These are phyloP conservation scores for Xylariaceae sp. DNA, from an alignment of 2,329 filamentous ascomycete genomes.

Conservation along the genomic window DNA sequence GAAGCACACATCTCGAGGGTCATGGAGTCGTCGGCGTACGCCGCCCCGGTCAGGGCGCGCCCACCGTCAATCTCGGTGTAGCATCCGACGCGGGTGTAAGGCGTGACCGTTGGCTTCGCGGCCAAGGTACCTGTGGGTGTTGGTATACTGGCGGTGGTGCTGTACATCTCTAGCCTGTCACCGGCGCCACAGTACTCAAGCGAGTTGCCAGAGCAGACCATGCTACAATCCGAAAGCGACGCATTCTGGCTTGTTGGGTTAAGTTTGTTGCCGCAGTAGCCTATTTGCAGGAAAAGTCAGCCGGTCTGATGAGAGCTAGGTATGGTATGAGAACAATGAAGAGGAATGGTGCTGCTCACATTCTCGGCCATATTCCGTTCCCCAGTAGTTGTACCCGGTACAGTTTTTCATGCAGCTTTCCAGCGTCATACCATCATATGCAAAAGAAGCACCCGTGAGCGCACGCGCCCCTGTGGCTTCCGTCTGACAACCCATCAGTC, in stretches of 20 bases:
- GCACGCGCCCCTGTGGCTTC: conserved; percentile 39
- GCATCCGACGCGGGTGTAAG: conserved; percentile 33
- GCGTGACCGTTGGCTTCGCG: conserved; percentile 11
- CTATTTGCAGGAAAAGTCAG: too few species aligned
- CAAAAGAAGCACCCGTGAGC: conserved; percentile 34
- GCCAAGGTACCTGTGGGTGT: background rate
- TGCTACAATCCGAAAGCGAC: conserved; percentile 17
- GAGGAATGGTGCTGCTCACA: too few species aligned
- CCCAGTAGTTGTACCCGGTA: conserved; percentile 43
- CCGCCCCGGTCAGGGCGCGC: conserved; percentile 28
- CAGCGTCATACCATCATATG: conserved; percentile 46
- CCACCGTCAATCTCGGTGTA: conserved; percentile 30
- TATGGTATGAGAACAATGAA: too few species aligned
- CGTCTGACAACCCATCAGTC: conserved; percentile 43
- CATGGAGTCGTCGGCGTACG: conserved; percentile 31
- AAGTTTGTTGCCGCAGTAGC: conserved; percentile 33
- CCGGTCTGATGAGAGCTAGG: too few species aligned
- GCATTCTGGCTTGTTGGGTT: conserved; percentile 10
- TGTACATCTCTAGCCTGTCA: conserved; percentile 20
- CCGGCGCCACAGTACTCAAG: conserved; percentile 21
- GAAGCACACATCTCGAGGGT: conserved; percentile 33
- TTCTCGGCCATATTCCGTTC: conserved; percentile 48
- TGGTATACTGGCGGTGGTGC: background rate
- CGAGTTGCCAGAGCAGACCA: conserved; percentile 19
- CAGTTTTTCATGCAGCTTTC: conserved; percentile 44